phyloP scores from a whole-genome alignment of 192 early-diverging fungal species.

The Helicostylum pulchrum region DNA sequence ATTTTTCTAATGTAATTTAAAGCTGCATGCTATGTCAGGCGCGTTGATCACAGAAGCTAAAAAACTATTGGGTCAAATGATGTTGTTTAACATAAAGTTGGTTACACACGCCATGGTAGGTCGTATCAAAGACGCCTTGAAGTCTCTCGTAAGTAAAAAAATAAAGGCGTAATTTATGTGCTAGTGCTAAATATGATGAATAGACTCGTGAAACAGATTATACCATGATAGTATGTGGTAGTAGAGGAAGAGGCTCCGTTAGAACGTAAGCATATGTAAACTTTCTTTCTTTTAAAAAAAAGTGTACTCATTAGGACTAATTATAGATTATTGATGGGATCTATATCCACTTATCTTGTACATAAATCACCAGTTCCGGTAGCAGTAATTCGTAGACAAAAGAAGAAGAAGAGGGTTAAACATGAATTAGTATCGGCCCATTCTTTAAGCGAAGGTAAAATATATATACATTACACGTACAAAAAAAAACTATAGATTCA shows the following conservation, averaged over 20 bases:
- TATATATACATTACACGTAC: too few relatives aligned
- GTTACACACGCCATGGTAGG: slow-evolving; percentile 24
- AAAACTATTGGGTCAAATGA: slow-evolving; percentile 27
- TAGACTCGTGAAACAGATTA: slow-evolving; percentile 42
- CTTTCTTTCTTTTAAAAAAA: not conserved
- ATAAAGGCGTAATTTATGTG: not conserved
- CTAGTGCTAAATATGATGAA: not conserved
- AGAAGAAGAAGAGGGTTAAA: slow-evolving; percentile 39
- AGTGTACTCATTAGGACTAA: not conserved
- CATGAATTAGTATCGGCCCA: slow-evolving; percentile 3
- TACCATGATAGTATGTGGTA: slow-evolving; percentile 47
- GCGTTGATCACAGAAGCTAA: slow-evolving; percentile 21
- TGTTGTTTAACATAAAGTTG: slow-evolving; percentile 36
- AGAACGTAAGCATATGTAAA: slow-evolving; percentile 32
- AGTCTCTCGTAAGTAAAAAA: slow-evolving; percentile 21
- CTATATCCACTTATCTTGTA: slow-evolving; percentile 50
- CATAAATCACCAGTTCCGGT: slow-evolving; percentile 54
- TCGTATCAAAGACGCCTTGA: slow-evolving; percentile 30
- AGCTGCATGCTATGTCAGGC: slow-evolving; percentile 23
- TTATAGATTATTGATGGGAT: slow-evolving; percentile 45
- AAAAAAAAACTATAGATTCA: too few relatives aligned
- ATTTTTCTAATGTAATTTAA: not conserved
- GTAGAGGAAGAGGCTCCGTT: slow-evolving; percentile 42
- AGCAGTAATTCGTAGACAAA: slow-evolving; percentile 43
- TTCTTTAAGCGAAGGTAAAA: slow-evolving; percentile 32